Evolutionary conservation across 345 rosid genomes (phyloP), one percentile per base, ranked within the genome.

Genomic region (Eucalyptus leucophloia): DNA sequence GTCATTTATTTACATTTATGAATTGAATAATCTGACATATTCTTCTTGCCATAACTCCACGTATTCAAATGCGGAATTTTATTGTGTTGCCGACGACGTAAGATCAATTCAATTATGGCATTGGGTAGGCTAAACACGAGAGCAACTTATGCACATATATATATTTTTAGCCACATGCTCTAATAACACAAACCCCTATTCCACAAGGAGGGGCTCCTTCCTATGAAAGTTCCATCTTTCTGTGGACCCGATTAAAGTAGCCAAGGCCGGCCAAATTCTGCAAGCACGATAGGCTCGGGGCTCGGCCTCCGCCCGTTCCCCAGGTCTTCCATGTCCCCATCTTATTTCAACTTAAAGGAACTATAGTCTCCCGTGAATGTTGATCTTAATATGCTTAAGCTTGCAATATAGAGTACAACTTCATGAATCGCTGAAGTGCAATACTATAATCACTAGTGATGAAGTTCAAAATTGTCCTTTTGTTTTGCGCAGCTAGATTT

Each of bases 31-130:
- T 65, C 10, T 9, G 6, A 16, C 40, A 16, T 4, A 34, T 67
- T 19, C 40, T 32, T 32, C 12, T 37, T 1, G 2, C 7, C 24
- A 17, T 40, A 8, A 3, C 21, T 65, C 19, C 77, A 34, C 2
- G 7, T 18, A 9, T 51, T 18, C 80, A 7, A 18, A 67, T 1
- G 7, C 6, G 51, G 7, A 65, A 65, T 32, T 65, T 65, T n/a
- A 3, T 32, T 4, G 2, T 2, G 4, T 4, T 3, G 40, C 4
- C 4, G 2, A 9, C 13, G 1, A 69, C 4, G 12, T 69, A 18
- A 69, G 14, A 69, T 34, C 44, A 6, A 34, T 69, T 32, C 81
- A 5, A 5, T 51, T n/a, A 18, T 69, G 4, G 2, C 44, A 69
- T 18, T 9, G 42, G 11, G 24, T 10, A 1, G 24, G 24, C 2